Evolutionary conservation across 345 rosid species (phyloP).

Genomic region (Cardamine chenopodiifolia): DNA sequence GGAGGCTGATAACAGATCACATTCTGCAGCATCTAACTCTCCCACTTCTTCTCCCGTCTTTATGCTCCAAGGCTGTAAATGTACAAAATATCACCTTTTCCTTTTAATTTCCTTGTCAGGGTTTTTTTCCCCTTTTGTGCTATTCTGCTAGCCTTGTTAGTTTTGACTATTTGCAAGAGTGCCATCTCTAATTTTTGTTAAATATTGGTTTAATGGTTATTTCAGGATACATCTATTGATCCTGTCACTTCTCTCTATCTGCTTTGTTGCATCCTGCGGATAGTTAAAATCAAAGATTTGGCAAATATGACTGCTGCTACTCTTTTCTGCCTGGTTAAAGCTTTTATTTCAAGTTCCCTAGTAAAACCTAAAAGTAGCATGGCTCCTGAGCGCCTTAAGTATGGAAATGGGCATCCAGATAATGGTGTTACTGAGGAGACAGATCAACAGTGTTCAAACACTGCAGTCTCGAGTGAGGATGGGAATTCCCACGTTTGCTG

Average conservation of each 20-base stretch:
- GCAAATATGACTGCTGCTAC: slow-evolving; percentile 91
- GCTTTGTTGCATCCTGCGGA: slow-evolving; percentile 92
- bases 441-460: slow-evolving; percentile 47
- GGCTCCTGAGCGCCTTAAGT: slow-evolving; percentile 42
- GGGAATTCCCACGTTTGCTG: slow-evolving; percentile 48
- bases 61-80: slow-evolving; percentile 51
- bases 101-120: slow-evolving; percentile 17
- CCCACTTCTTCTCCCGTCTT: slow-evolving; percentile 90
- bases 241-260: slow-evolving; percentile 83
- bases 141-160: slow-evolving; percentile 17
- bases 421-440: slow-evolving; percentile 39
- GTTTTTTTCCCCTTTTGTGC: background rate
- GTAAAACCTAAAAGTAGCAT: slow-evolving; percentile 61
- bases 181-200: slow-evolving; percentile 18
- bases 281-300: slow-evolving; percentile 96
- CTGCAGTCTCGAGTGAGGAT: slow-evolving; percentile 42
- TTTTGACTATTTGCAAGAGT: slow-evolving; percentile 3
- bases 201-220: slow-evolving; percentile 37
- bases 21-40: slow-evolving; percentile 79
- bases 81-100: slow-evolving; percentile 48
- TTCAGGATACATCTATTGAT: slow-evolving; percentile 68
- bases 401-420: slow-evolving; percentile 49
- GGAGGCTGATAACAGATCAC: slow-evolving; percentile 82
- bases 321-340: slow-evolving; percentile 71
- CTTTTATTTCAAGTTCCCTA: slow-evolving; percentile 53